Percentiles rank a stretch among this genome's conserved stretches.
Evolutionary conservation across 2,329 filamentous ascomycete genomes (phyloP).

Genomic region (Fusarium sp.): DNA sequence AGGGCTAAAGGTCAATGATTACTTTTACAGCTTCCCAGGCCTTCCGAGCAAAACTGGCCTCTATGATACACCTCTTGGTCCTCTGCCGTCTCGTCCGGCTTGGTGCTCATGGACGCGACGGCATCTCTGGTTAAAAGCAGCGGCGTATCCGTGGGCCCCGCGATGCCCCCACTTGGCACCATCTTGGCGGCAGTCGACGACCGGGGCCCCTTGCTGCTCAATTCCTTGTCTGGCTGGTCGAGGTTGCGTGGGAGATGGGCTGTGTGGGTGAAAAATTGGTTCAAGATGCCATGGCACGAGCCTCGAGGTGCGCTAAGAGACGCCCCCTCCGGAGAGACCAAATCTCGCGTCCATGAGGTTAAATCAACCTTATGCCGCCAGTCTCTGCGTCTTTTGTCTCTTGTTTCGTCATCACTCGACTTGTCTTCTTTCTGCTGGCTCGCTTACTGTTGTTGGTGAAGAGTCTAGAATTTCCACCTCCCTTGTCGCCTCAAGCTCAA

Average conservation of each 20-base stretch:
- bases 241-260: conserved; percentile 9
- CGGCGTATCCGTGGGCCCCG: conserved; percentile 29
- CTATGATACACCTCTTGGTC: conserved; percentile 4
- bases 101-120: conserved; percentile 16
- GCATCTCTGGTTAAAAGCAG: conserved; percentile 33
- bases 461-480: not conserved
- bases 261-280: conserved; percentile 7
- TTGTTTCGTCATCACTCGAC: not conserved
- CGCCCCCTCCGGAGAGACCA: conserved; percentile 15
- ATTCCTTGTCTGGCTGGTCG: conserved; percentile 11
- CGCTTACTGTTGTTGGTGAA: not conserved
- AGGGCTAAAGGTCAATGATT: not conserved
- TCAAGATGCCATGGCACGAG: conserved; percentile 22
- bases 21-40: not conserved
- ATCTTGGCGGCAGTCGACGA: conserved; percentile 37
- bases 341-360: conserved; percentile 29
- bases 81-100: conserved; percentile 33
- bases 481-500: not conserved
- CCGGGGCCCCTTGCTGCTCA: conserved; percentile 20
- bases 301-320: conserved; percentile 22
- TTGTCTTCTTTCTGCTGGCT: not conserved
- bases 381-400: not conserved
- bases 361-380: conserved; percentile 22
- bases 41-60: not conserved
- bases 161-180: conserved; percentile 33